These are phyloP conservation scores for Penicillium hesseltinei DNA, from an alignment of 2,329 filamentous ascomycete genomes.

Conservation along the genomic window DNA sequence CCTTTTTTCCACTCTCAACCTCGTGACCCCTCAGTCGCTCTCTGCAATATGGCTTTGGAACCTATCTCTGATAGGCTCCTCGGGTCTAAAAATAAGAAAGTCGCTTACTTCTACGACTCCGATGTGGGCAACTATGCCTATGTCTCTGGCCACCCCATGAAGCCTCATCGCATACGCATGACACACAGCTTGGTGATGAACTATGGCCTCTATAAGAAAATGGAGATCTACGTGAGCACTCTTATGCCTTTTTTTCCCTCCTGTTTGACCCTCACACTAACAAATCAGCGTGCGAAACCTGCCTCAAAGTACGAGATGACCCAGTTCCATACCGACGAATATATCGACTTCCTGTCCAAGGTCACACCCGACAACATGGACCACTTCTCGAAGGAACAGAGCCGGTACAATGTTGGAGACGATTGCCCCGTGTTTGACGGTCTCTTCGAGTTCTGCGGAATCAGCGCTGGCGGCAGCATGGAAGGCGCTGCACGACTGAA, in stretches of 20 bases:
- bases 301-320: constrained; percentile 69
- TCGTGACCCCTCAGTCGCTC: neutral
- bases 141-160: constrained; percentile 70
- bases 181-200: constrained; percentile 67
- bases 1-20: constrained; percentile 1
- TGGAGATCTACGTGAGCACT: constrained; percentile 64
- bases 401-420: constrained; percentile 69
- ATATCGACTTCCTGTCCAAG: constrained; percentile 72
- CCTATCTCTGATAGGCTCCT: constrained; percentile 51
- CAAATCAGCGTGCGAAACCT: constrained; percentile 71
- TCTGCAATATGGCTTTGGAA: constrained; percentile 49
- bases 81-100: constrained; percentile 67
- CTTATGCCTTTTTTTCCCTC: neutral
- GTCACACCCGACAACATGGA: constrained; percentile 99
- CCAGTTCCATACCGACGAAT: constrained; percentile 71
- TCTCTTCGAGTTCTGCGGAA: constrained; percentile 68
- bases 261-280: constrained; percentile 14
- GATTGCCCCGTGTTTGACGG: constrained; percentile 67
- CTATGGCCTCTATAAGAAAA: constrained; percentile 70
- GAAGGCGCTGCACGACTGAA: constrained; percentile 68
- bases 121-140: constrained; percentile 99
- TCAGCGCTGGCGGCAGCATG: constrained; percentile 69
- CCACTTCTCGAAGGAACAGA: constrained; percentile 82
- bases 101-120: constrained; percentile 97
- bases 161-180: constrained; percentile 67